Evolutionary conservation across 352 stramenopile genomes (phyloP).

Genomic region (Globisporangium megalacanthum): DNA sequence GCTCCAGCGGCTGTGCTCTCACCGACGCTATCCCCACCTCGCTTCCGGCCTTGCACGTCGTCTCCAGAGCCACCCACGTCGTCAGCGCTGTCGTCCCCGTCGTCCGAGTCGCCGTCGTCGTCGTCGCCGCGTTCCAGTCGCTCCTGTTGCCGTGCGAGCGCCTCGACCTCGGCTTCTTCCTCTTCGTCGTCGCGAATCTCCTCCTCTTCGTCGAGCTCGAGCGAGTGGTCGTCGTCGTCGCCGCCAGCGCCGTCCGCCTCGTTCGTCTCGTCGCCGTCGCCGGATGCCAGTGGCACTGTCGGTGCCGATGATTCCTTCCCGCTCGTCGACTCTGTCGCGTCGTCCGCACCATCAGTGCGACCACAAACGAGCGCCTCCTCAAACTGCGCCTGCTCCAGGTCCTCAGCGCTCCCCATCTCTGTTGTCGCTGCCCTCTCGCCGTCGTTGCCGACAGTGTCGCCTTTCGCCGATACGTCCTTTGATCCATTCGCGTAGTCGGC

Average conservation of each 20-base stretch:
- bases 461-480: conserved; percentile 8
- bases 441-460: conserved; percentile 13
- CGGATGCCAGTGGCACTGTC: conserved; percentile 4
- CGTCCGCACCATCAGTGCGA: too few relatives aligned
- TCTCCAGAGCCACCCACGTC: background rate
- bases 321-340: too few relatives aligned
- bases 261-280: conserved; percentile 19
- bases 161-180: conserved; percentile 6
- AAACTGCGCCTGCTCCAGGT: conserved; percentile 29
- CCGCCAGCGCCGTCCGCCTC: background rate
- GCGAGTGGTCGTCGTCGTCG: conserved; percentile 28
- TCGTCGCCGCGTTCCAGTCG: conserved; percentile 10
- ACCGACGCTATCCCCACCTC: too few relatives aligned
- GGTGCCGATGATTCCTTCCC: conserved; percentile 2
- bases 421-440: conserved; percentile 20
- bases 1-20: too few relatives aligned
- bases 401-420: conserved; percentile 12
- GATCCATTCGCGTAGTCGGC: conserved; percentile 28
- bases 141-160: conserved; percentile 9
- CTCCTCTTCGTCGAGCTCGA: conserved; percentile 26
- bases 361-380: conserved; percentile 28
- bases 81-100: conserved; percentile 9
- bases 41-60: too few relatives aligned
- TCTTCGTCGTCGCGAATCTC: conserved; percentile 14
- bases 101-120: conserved; percentile 17